Base-by-base conservation (phyloP, 139 green algal genomes). In the Closterium sp. region DNA sequence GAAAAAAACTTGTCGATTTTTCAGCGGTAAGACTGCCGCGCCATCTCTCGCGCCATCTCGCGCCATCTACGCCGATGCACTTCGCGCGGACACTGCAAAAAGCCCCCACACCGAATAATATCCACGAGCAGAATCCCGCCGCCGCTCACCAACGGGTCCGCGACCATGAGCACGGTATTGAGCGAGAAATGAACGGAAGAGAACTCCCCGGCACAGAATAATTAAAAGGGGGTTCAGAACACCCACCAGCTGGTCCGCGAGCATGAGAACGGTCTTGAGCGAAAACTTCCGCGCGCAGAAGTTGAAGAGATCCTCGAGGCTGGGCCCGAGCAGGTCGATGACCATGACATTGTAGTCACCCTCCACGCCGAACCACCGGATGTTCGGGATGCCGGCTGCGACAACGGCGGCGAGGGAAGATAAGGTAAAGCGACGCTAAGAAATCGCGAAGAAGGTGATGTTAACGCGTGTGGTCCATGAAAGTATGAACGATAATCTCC, bases 271-370 rank as follows among this genome's bases (percentile, higher is more conserved):
- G 35, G 98, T 99, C 95, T 99, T 99, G 19, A 99, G 93, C 36
- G 90, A 96, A 93, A 99, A 99, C 94, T 99, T 98, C 9, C 98
- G 94, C 90, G 98, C 98, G 96, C 98, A 99, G 91, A 99, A 99
- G 93, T 99, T 99, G 96, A 99, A 99, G 25, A 99, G 95, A 94
- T 99, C 98, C 92, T 99, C 98, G 87, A 99, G 93, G 87, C 93
- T 97, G 33, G 98, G 98, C 1, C 98, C 98, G 32, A 99, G 95
- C 86, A 99, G 95, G 92, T 99, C 98, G n/a, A 99, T 96, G 31
- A 99, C 98, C 98, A 99, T 99, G n/a, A 99, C 97, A 93, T 99
- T 99, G 96, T 99, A 99, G 94, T 99, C 98, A 3, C 98, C 98
- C 95, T 99, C 98, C 4, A 99, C 96, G 84, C 98, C 98, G 96